These are phyloP conservation scores for Xylaria polymorpha DNA, from an alignment of 2,329 filamentous ascomycete species.

Conservation along the genomic window DNA sequence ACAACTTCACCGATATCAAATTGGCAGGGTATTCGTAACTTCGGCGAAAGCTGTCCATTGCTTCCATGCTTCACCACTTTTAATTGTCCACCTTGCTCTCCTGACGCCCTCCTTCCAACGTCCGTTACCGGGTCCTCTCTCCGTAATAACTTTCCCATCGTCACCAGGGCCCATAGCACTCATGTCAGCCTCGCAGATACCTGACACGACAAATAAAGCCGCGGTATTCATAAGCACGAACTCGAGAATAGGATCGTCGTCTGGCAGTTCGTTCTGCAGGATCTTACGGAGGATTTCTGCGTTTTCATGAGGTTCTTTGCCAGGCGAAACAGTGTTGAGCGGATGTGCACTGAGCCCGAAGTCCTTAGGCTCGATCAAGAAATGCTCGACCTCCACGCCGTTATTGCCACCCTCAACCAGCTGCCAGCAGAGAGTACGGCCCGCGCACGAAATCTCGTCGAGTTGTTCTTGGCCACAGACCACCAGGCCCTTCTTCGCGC, in stretches of 20 bases:
- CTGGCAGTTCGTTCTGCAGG: slow-evolving; percentile 76
- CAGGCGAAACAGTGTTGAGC: slow-evolving; percentile 81
- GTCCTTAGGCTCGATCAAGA: slow-evolving; percentile 82
- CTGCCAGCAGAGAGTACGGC: slow-evolving; percentile 89
- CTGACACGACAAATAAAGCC: slow-evolving; percentile 84
- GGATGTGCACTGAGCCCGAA: slow-evolving; percentile 85
- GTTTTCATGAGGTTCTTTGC: slow-evolving; percentile 88
- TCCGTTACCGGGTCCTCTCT: slow-evolving; percentile 85
- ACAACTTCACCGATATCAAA: not conserved
- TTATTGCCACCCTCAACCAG: slow-evolving; percentile 61
- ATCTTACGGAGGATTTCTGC: slow-evolving; percentile 84
- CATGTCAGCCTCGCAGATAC: slow-evolving; percentile 84
- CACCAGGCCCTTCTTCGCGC: slow-evolving; percentile 84
- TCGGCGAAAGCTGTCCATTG: slow-evolving; percentile 88
- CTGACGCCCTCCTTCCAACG: slow-evolving; percentile 96
- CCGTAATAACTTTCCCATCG: slow-evolving; percentile 81
- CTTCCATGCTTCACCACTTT: slow-evolving; percentile 85
- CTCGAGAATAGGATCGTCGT: slow-evolving; percentile 85
- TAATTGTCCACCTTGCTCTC: slow-evolving; percentile 86
- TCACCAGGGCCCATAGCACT: slow-evolving; percentile 84
- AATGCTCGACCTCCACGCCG: slow-evolving; percentile 74
- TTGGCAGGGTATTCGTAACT: slow-evolving; percentile 71
- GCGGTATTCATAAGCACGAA: slow-evolving; percentile 97
- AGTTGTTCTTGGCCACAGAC: slow-evolving; percentile 95
- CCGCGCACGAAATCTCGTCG: slow-evolving; percentile 94